These are phyloP conservation scores for Aspergillus avenaceus DNA, from an alignment of 495 filamentous ascomycete species.

Conservation along the genomic window DNA sequence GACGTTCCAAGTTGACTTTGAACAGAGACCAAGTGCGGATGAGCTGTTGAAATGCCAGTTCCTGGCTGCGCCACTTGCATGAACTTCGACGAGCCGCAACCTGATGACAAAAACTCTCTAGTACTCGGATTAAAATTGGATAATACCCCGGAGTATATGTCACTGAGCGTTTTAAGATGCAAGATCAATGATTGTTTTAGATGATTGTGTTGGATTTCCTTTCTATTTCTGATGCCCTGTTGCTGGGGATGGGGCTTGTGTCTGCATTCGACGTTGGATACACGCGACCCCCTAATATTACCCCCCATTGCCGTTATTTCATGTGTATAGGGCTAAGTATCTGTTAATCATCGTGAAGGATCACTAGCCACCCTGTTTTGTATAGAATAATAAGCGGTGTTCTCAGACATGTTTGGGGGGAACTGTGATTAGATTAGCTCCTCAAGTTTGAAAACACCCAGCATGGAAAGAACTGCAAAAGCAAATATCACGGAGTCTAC, in stretches of 20 bases:
- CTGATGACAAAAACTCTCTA: conserved; percentile 1
- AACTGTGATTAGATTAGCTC: too few species aligned
- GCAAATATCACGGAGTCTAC: too few species aligned
- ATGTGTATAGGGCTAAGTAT: too few species aligned
- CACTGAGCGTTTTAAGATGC: not conserved
- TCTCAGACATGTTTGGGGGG: too few species aligned
- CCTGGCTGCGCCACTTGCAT: conserved; percentile 58
- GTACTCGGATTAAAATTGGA: conserved; percentile 12
- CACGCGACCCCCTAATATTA: too few species aligned
- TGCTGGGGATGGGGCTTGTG: not conserved
- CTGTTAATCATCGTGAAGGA: too few species aligned
- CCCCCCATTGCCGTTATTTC: too few species aligned
- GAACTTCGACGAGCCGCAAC: conserved; percentile 5
- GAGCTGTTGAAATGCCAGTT: conserved; percentile 82
- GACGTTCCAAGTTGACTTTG: conserved; percentile 94
- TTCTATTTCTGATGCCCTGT: not conserved
- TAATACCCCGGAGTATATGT: conserved; percentile 2
- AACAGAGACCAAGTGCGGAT: conserved; percentile 84
- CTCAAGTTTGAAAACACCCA: too few species aligned
- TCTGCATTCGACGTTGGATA: too few species aligned
- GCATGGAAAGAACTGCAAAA: too few species aligned
- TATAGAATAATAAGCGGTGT: too few species aligned
- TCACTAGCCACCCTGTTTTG: too few species aligned
- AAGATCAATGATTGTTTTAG: not conserved
- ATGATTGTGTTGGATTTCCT: not conserved